Percentiles rank a stretch among this genome's conserved stretches.
These are phyloP conservation scores for Phytophthora fragariaefolia DNA, from an alignment of 352 stramenopile genomes.

Conservation along the genomic window DNA sequence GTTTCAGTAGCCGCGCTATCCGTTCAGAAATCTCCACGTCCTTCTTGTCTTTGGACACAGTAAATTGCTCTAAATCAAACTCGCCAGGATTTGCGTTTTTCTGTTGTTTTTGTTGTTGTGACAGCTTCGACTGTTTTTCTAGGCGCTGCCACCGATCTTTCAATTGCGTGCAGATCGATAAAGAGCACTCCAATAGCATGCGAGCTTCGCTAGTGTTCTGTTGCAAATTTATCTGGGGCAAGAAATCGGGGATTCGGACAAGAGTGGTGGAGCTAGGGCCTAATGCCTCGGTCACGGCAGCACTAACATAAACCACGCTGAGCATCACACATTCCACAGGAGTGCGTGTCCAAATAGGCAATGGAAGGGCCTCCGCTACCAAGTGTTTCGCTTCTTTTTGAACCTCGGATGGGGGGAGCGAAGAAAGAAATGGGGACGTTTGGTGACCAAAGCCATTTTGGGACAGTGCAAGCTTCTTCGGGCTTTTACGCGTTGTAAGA, in stretches of 20 bases:
- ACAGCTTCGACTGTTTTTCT: constrained; percentile 54
- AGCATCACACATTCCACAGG: constrained; percentile 72
- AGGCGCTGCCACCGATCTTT: constrained; percentile 72
- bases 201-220: constrained; percentile 49
- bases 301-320: constrained; percentile 73
- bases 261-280: constrained; percentile 8
- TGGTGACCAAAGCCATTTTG: constrained; percentile 18
- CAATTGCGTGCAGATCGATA: constrained; percentile 58
- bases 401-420: constrained; percentile 49
- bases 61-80: constrained; percentile 71
- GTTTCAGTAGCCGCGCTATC: constrained; percentile 59
- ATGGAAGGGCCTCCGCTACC: constrained; percentile 53
- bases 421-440: constrained; percentile 25
- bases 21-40: constrained; percentile 62
- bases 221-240: constrained; percentile 54
- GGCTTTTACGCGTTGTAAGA: constrained; percentile 55
- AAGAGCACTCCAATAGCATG: constrained; percentile 64
- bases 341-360: constrained; percentile 71
- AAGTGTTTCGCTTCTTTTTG: constrained; percentile 77
- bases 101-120: constrained; percentile 30
- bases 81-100: constrained; percentile 23
- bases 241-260: constrained; percentile 44
- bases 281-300: constrained; percentile 53
- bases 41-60: constrained; percentile 52
- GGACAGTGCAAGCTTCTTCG: constrained; percentile 43